Evolutionary conservation across 495 filamentous ascomycete genomes (phyloP).

Genomic region (Hypomontagnella submonticulosa): DNA sequence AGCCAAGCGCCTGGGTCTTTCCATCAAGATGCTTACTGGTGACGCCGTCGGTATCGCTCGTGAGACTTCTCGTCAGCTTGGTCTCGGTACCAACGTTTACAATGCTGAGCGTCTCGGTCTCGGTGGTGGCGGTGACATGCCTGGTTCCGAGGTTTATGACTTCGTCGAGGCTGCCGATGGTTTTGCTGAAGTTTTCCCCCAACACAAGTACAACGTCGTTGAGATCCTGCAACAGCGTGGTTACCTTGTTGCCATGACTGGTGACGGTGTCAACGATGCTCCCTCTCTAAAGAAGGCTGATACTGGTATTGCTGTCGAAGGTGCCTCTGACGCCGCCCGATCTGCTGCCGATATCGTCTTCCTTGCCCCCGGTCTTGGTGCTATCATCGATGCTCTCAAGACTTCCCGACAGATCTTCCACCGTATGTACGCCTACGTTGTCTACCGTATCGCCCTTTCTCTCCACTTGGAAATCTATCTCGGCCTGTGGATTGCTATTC

Average conservation of each 20-base stretch:
- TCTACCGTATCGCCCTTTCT: slow-evolving; percentile 94
- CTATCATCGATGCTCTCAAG: slow-evolving; percentile 93
- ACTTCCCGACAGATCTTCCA: slow-evolving; percentile 96
- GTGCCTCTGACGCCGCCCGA: slow-evolving; percentile 90
- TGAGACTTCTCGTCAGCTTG: slow-evolving; percentile 89
- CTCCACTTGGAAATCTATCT: slow-evolving; percentile 91
- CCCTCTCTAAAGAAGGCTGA: slow-evolving; percentile 97
- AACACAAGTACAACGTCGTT: slow-evolving; percentile 98
- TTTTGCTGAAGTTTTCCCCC: slow-evolving; percentile 95
- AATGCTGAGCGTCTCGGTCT: slow-evolving; percentile 87
- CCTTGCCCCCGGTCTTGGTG: slow-evolving; percentile 87
- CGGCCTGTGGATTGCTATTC: slow-evolving; percentile 87
- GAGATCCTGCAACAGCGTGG: slow-evolving; percentile 97
- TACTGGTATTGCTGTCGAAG: slow-evolving; percentile 93
- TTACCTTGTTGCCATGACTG: slow-evolving; percentile 97
- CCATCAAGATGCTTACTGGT: slow-evolving; percentile 97
- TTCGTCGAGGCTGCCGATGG: slow-evolving; percentile 96
- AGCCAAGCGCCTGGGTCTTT: slow-evolving; percentile 85
- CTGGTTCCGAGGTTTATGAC: slow-evolving; percentile 91
- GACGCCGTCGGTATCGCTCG: slow-evolving; percentile 93
- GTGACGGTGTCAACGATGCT: slow-evolving; percentile 97
- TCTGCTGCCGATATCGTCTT: slow-evolving; percentile 96
- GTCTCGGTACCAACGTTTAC: slow-evolving; percentile 93
- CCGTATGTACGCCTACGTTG: slow-evolving; percentile 96
- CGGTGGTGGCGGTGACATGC: slow-evolving; percentile 88